Evolutionary conservation across 169 alveolate species (phyloP), one percentile per base, ranked within the genome.

Genomic region (Plasmodium cynomolgi): DNA sequence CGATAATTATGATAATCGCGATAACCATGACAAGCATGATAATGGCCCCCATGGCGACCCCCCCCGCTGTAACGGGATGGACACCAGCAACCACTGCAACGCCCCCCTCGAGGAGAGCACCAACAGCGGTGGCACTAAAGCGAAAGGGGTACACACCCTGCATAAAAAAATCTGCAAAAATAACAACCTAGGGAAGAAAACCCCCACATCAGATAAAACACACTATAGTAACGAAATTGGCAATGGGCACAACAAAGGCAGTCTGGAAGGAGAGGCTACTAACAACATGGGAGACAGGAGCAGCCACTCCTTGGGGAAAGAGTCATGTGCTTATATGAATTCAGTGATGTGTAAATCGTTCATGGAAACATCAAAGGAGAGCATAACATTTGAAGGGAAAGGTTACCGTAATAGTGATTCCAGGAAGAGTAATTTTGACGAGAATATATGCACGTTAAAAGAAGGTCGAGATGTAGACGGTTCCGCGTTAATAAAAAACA

Each of bases 401-500:
- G 9, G 20, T 6, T 1, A 82, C 11, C 37, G 9, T 33, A 31
- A 34, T 4, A 54, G 29, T 9, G 39, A 84, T 29, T 72, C 39
- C 41, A 34, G 41, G 1, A 23, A 62, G 33, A 31, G 71, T 29
- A 41, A 90, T 58, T 90, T 84, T 84, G 93, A 84, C 82, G 93
- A 72, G 41, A 80, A 71, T 31, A 95, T 95, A 56, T 96, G 96
- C 74, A 92, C 96, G 5, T 56, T 93, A 88, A 96, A 92, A 13
- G 84, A 94, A 56, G 97, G 97, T 17, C 92, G 98, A 13, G 99
- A 98, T 84, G 91, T 97, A 13, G 96, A 97, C 95, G 97, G 97
- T 33, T 93, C 98, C 71, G 98, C 97, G 3, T 95, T 97, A 50
- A 93, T 98, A 92, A 97, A 96, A 50, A 95, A 97, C 74, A 98